Conservation (phyloP, 1,139 yeast genomes). For the Pneumocystis wakefieldiae region DNA sequence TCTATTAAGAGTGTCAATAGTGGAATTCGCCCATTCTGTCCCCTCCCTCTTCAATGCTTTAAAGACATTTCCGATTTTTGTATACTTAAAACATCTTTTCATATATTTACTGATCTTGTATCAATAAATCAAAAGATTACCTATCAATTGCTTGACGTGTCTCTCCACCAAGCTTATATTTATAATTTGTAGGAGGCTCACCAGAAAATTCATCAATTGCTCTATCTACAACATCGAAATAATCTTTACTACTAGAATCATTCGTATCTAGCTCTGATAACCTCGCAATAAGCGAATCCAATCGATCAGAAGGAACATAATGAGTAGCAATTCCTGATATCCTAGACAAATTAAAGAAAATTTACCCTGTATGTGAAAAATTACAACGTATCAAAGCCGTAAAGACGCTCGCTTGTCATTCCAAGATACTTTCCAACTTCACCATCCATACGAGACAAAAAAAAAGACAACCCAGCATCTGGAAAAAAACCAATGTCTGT, state of each 20-base stretch:
- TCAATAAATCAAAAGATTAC: neutral
- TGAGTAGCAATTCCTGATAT: conserved; percentile 78
- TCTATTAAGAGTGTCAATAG: conserved; percentile 38
- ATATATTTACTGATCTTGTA: neutral
- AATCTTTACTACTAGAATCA: conserved; percentile 22
- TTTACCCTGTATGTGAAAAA: conserved; percentile 18
- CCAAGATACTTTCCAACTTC: conserved; percentile 76
- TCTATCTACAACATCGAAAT: conserved; percentile 41
- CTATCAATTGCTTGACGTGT: conserved; percentile 50
- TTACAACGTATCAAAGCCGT: conserved; percentile 59
- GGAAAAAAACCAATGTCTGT: conserved; percentile 94
- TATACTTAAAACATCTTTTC: conserved; percentile 38
- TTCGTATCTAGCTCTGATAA: conserved; percentile 18
- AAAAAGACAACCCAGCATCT: conserved; percentile 88
- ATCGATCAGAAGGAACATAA: conserved; percentile 52
- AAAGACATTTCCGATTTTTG: conserved; percentile 48
- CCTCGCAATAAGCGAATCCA: conserved; percentile 47
- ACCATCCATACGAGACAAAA: conserved; percentile 68
- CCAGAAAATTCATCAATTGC: conserved; percentile 66
- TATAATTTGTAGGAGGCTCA: conserved; percentile 50
- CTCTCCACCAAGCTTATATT: conserved; percentile 42
- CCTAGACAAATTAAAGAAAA: neutral
- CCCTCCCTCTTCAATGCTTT: conserved; percentile 38
- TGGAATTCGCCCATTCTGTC: conserved; percentile 50
- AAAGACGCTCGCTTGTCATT: conserved; percentile 64